A percentile compares a stretch with the other conserved stretches of the same genome.
phyloP scores from a whole-genome alignment of 176 grass and related monocot species.

The Areca catechu region DNA sequence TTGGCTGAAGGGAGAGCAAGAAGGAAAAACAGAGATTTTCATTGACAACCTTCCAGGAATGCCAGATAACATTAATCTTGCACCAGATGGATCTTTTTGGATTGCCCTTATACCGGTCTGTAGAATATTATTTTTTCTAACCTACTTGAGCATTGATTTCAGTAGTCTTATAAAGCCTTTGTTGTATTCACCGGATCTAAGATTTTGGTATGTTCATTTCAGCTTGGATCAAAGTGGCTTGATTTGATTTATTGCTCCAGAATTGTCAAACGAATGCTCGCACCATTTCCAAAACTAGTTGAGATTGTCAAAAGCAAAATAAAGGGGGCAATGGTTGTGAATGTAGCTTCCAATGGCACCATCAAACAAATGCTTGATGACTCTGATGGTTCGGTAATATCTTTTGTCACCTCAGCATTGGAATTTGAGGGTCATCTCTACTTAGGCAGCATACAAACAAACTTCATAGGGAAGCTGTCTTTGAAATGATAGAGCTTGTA shows the following conservation, averaged over 20 bases:
- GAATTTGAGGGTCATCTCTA: slow-evolving; percentile 57
- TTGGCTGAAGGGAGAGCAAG: slow-evolving; percentile 60
- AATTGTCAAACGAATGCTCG: slow-evolving; percentile 26
- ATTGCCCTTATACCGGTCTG: slow-evolving; percentile 44
- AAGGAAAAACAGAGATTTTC: slow-evolving; percentile 44
- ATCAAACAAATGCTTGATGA: slow-evolving; percentile 47
- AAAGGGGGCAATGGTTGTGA: slow-evolving; percentile 40
- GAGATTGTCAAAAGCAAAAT: neutral
- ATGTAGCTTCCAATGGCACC: slow-evolving; percentile 43
- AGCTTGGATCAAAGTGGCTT: slow-evolving; percentile 23
- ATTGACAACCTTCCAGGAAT: slow-evolving; percentile 49
- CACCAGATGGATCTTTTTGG: slow-evolving; percentile 76
- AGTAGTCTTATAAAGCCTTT: too few relatives aligned
- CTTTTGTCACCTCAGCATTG: slow-evolving; percentile 41
- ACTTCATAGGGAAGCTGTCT: slow-evolving; percentile 48
- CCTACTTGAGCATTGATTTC: neutral
- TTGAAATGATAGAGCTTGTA: too few relatives aligned
- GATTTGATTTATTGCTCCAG: slow-evolving; percentile 28
- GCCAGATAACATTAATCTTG: slow-evolving; percentile 65
- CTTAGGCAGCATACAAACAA: slow-evolving; percentile 29
- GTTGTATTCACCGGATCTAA: neutral
- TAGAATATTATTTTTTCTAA: neutral
- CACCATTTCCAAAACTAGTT: slow-evolving; percentile 31
- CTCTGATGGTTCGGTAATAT: slow-evolving; percentile 37
- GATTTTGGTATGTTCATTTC: neutral